A percentile compares a stretch with the other conserved stretches of the same genome.
These are phyloP conservation scores for Steccherinum ochraceum DNA, from an alignment of 768 basidiomycete genomes.

Conservation along the genomic window DNA sequence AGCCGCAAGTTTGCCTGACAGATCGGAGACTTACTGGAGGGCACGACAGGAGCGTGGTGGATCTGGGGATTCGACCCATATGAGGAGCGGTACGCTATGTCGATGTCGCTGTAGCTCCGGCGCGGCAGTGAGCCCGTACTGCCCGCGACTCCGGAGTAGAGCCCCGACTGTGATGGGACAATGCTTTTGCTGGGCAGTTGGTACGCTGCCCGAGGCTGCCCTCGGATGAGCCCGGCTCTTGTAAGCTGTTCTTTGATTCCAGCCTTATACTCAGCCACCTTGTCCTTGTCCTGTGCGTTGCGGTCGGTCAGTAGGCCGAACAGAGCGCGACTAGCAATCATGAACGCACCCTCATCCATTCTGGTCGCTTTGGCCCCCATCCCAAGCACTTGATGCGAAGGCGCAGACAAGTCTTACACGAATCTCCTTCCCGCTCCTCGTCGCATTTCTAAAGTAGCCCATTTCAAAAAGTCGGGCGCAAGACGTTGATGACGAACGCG, in stretches of 20 bases:
- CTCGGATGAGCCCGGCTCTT: conserved; percentile 72
- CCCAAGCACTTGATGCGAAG: conserved; percentile 78
- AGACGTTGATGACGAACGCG: conserved; percentile 16
- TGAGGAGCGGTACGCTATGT: conserved; percentile 2
- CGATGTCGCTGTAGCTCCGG: conserved; percentile 5
- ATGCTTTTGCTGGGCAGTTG: conserved; percentile 27
- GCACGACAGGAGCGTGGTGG: not conserved
- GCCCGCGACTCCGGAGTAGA: conserved; percentile 6
- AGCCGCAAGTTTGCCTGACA: not conserved
- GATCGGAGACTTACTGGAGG: not conserved
- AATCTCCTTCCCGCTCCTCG: conserved; percentile 71
- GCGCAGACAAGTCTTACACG: conserved; percentile 76
- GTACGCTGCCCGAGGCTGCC: conserved; percentile 61
- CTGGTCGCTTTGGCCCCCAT: conserved; percentile 81
- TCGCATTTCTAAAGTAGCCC: conserved; percentile 82
- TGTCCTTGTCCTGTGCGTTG: conserved; percentile 77
- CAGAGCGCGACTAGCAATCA: conserved; percentile 9
- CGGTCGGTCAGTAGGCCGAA: conserved; percentile 1
- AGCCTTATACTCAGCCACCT: conserved; percentile 77
- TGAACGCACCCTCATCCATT: conserved; percentile 75
- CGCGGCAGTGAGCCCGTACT: not conserved
- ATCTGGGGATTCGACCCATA: not conserved
- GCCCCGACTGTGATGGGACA: conserved; percentile 13
- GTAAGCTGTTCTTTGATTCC: conserved; percentile 78
- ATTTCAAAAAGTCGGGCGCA: conserved; percentile 6